Evolutionary conservation across 768 basidiomycete species (phyloP).

Genomic region (Pleurotus ostreatus): DNA sequence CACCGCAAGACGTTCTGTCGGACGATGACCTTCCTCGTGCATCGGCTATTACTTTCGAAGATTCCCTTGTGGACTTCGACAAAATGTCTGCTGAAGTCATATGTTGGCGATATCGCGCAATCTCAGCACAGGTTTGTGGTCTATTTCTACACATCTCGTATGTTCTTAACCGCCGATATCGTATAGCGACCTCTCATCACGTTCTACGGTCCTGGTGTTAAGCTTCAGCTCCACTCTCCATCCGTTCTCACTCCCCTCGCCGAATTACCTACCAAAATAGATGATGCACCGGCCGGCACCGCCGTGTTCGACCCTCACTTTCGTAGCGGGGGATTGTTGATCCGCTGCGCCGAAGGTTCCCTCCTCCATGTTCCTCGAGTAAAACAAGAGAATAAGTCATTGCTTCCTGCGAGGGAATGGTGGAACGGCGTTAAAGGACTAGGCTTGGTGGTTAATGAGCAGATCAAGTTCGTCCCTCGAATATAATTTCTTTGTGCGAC

Average conservation of each 20-base stretch:
- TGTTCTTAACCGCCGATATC: background rate
- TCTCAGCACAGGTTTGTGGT: slow-evolving; percentile 61
- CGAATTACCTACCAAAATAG: background rate
- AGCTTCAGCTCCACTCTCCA: slow-evolving; percentile 36
- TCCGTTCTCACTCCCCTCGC: slow-evolving; percentile 13
- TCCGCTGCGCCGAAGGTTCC: slow-evolving; percentile 52
- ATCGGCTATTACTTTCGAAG: slow-evolving; percentile 49
- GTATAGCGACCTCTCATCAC: slow-evolving; percentile 6
- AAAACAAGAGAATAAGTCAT: slow-evolving; percentile 56
- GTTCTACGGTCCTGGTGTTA: background rate
- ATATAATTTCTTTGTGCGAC: background rate
- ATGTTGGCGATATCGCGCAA: slow-evolving; percentile 52
- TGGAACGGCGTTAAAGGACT: slow-evolving; percentile 63
- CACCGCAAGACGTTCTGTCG: slow-evolving; percentile 36
- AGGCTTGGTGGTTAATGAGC: slow-evolving; percentile 12
- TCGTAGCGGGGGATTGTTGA: slow-evolving; percentile 31
- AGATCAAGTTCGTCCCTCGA: background rate
- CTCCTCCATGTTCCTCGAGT: slow-evolving; percentile 52
- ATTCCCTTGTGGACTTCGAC: slow-evolving; percentile 53
- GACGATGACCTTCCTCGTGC: slow-evolving; percentile 37
- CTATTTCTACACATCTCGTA: background rate
- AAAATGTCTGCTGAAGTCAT: slow-evolving; percentile 55
- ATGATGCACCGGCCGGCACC: slow-evolving; percentile 28
- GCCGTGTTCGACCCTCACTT: slow-evolving; percentile 37
- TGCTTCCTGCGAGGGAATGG: slow-evolving; percentile 62